Conservation (phyloP, 1,284 basidiomycete genomes). For the Heterobasidion occidentale region DNA sequence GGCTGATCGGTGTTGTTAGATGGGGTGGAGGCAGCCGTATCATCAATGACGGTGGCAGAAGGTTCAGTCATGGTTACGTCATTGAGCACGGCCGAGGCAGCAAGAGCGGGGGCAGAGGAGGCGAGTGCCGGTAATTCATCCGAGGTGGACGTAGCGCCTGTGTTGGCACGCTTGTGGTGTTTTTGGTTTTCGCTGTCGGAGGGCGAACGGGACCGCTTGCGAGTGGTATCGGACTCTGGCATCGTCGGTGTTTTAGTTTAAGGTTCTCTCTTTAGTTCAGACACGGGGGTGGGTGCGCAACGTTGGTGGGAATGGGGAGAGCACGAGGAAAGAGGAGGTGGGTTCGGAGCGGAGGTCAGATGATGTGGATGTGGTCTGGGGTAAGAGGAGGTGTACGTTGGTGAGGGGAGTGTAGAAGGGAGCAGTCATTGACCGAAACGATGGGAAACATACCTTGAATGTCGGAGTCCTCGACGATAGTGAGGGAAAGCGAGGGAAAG, state of each 20-base stretch:
- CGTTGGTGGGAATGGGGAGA: slow-evolving; percentile 27
- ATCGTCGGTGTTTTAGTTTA: slow-evolving; percentile 48
- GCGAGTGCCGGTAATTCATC: slow-evolving; percentile 44
- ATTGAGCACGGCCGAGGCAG: slow-evolving; percentile 23
- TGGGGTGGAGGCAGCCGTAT: slow-evolving; percentile 11
- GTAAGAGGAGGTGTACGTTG: slow-evolving; percentile 8
- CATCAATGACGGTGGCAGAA: slow-evolving; percentile 21
- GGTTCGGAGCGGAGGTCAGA: slow-evolving; percentile 9
- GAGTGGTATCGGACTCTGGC: slow-evolving; percentile 74
- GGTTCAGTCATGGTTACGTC: slow-evolving; percentile 58
- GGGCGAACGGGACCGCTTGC: slow-evolving; percentile 80
- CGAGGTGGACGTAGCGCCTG: slow-evolving; percentile 50
- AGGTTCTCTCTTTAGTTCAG: slow-evolving; percentile 28
- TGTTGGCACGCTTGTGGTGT: slow-evolving; percentile 75
- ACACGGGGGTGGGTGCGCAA: slow-evolving; percentile 24
- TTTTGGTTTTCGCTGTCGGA: slow-evolving; percentile 75
- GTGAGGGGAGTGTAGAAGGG: slow-evolving; percentile 16
- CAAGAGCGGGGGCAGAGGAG: slow-evolving; percentile 33
- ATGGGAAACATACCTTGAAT: slow-evolving; percentile 9
- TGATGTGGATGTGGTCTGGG: slow-evolving; percentile 11
- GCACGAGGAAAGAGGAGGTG: slow-evolving; percentile 7
- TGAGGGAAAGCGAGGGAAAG: background rate
- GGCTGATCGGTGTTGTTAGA: slow-evolving; percentile 12
- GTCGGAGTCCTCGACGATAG: background rate
- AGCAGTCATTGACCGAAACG: slow-evolving; percentile 5